These are phyloP conservation scores for Hordeum marinum DNA, from an alignment of 176 grass and related monocot genomes.

Conservation along the genomic window DNA sequence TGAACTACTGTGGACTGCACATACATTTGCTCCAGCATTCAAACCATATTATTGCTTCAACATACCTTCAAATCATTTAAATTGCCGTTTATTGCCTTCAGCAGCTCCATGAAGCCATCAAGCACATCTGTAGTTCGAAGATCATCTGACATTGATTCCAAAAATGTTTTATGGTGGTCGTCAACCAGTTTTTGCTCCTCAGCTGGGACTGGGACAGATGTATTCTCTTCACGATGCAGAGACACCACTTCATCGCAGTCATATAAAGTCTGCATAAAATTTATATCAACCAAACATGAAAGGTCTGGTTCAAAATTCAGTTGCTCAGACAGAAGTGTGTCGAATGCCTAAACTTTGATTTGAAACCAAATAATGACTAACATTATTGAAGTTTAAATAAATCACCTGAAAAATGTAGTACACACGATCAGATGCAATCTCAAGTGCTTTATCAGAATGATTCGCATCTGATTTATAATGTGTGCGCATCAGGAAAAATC, in stretches of 20 bases:
- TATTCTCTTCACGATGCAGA: constrained; percentile 38
- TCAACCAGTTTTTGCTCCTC: constrained; percentile 59
- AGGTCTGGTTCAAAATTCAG: not conserved
- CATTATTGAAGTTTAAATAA: not conserved
- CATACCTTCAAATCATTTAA: constrained; percentile 83
- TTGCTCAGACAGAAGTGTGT: not conserved
- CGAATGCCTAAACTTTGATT: not conserved
- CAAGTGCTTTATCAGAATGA: constrained; percentile 61
- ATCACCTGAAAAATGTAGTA: constrained; percentile 96
- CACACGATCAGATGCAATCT: constrained; percentile 66
- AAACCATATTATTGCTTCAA: not conserved
- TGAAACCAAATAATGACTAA: not conserved
- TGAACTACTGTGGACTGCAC: not conserved
- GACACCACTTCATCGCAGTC: constrained; percentile 61
- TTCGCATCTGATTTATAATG: constrained; percentile 94
- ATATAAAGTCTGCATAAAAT: constrained; percentile 59
- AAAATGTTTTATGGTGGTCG: constrained; percentile 46
- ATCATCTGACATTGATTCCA: constrained; percentile 79
- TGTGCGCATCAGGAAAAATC: constrained; percentile 93
- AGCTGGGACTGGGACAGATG: constrained; percentile 39
- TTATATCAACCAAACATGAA: not conserved
- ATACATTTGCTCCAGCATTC: not conserved
- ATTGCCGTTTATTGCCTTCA: constrained; percentile 86
- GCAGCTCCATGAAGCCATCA: constrained; percentile 76
- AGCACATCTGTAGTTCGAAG: constrained; percentile 80